Conservation (phyloP, 139 green algal genomes). For the Dunaliella sp. region DNA sequence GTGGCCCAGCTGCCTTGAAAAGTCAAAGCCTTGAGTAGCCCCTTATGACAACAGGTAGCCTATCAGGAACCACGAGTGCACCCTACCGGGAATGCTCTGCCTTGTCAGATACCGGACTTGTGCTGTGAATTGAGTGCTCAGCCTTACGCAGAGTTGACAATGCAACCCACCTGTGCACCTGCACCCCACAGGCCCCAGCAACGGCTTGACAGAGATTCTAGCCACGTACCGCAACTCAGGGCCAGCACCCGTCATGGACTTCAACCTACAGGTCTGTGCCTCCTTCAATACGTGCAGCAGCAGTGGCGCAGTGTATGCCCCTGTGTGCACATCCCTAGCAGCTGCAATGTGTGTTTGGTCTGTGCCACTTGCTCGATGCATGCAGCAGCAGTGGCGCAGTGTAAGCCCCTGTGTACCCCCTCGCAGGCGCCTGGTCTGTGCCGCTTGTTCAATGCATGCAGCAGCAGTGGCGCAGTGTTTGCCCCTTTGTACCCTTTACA, state of each 20-base stretch:
- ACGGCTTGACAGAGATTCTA: constrained; percentile 57
- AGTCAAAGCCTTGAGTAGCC: too few relatives aligned
- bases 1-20: too few relatives aligned
- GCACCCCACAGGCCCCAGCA: constrained; percentile 11
- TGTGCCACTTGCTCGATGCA: background rate
- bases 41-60: too few relatives aligned
- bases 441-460: too few relatives aligned
- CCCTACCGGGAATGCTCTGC: too few relatives aligned
- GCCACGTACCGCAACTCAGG: constrained; percentile 70
- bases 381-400: background rate
- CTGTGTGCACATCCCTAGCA: background rate
- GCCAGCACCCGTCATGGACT: constrained; percentile 60
- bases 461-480: background rate
- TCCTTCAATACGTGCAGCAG: background rate
- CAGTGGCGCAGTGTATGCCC: background rate
- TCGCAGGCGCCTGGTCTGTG: too few relatives aligned
- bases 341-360: background rate
- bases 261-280: constrained; percentile 79
- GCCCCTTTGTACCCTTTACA: background rate
- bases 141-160: too few relatives aligned
- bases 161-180: too few relatives aligned
- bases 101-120: too few relatives aligned
- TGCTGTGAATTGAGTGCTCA: too few relatives aligned
- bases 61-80: too few relatives aligned
- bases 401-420: background rate